Evolutionary conservation across 1,284 basidiomycete genomes (phyloP), one percentile per base, ranked within the genome.

Genomic region (Cronartium ribicola): DNA sequence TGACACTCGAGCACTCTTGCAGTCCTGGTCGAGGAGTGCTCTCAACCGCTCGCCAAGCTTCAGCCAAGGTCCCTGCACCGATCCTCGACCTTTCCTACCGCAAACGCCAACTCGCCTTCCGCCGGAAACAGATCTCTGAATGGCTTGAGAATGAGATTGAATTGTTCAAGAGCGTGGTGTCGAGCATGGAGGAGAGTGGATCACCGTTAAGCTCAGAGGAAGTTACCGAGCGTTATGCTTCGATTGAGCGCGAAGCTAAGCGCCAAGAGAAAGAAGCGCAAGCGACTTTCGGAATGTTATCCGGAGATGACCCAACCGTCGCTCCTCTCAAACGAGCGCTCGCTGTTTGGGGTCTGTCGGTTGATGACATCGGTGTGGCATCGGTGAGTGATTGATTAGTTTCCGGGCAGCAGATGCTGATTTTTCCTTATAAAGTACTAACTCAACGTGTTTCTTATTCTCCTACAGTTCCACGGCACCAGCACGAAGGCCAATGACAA

Each of bases 401-500:
- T 1, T 29, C 29, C 29, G 29, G 29, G 14, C 37, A 41, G 20
- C 10, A 61, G 0, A 59, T 48, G 20, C 37, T 75, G 77, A 39
- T 76, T 60, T 29, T 29, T 29, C 29, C 29, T 29, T 29, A 29
- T 29, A 2, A 29, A 29, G 29, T 60, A 22, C n/a, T 60, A 1
- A 37, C 36, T 4, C 22, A 2, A 13, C 3, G 11, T 41, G 10
- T 11, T 14, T 67, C n/a, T 22, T 68, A 65, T 74, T 76, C 88
- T 90, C 59, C 39, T 93, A 65, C 91, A 91, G 36, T 92, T 94
- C 77, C 93, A 94, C 79, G 93, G 93, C 60, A 98, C 95, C 5
- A 95, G 94, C 79, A 98, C 96, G 48, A 90, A 88, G 79, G 95
- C 95, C 46, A 98, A 98, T 82, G 94, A 98, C 86, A 92, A 94